Base-by-base conservation (phyloP, 108 stramenopile genomes). In the Chaetoceros tenuissimus region DNA sequence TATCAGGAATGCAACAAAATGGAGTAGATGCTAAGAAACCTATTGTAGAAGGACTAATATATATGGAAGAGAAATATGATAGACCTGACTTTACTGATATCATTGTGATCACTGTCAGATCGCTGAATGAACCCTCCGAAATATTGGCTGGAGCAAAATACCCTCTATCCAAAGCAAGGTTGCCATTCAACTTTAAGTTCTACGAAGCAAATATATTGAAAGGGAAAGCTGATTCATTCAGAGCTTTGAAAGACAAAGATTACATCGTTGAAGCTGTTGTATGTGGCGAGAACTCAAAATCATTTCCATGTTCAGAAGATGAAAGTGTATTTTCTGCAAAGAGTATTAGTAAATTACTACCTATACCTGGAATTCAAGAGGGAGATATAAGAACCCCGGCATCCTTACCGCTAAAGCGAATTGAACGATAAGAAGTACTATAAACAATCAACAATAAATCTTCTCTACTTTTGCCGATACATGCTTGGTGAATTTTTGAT, bases 401-500 rank as follows among this genome's bases (percentile, higher is more conserved):
- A 26, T 67, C 69, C 1, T 53, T 75, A 60, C 65, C 74, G 8
- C 52, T 74, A 49, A 53, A 70, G 50, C 64, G 44, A 51, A n/a
- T n/a, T n/a, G n/a, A n/a, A n/a, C n/a, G n/a, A n/a, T n/a, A n/a
- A n/a, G n/a, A n/a, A n/a, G n/a, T n/a, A n/a, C n/a, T n/a, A n/a
- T n/a, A n/a, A n/a, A n/a, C n/a, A n/a, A n/a, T n/a, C n/a, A n/a
- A n/a, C n/a, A n/a, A n/a, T n/a, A n/a, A n/a, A n/a, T n/a, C n/a
- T n/a, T n/a, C n/a, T n/a, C n/a, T n/a, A n/a, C n/a, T n/a, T n/a
- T n/a, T n/a, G n/a, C n/a, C n/a, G n/a, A 60, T 82, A 85, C 24
- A 44, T 31, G 26, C 72, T 77, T 10, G 85, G 85, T 68, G 75
- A 64, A n/a, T 57, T 27, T 23, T 50, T 47, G 3, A 86, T 79